phyloP scores from a whole-genome alignment of 257 asterid genomes.

The Fraxinus pennsylvanica region DNA sequence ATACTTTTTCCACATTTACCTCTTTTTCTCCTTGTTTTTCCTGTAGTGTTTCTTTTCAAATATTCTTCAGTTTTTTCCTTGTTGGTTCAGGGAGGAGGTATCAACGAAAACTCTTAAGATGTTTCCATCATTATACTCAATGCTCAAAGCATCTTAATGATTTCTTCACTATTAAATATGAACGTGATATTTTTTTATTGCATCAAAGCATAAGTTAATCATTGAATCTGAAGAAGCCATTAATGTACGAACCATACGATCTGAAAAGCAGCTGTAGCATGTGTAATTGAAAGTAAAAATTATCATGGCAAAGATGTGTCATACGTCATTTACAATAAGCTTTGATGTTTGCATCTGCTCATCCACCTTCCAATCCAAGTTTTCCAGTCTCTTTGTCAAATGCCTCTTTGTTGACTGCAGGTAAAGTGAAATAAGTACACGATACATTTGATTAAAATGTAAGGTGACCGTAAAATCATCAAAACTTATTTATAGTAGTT shows the following conservation, averaged over 20 bases:
- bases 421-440: slow-evolving; percentile 18
- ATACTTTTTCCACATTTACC: background rate
- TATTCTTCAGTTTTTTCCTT: background rate
- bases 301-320: slow-evolving; percentile 27
- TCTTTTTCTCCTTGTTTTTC: background rate
- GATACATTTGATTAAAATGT: background rate
- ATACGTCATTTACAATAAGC: slow-evolving; percentile 63
- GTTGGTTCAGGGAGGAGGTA: background rate
- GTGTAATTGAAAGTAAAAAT: slow-evolving; percentile 7
- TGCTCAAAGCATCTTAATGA: slow-evolving; percentile 3
- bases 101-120: background rate
- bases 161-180: slow-evolving; percentile 13
- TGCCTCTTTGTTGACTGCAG: slow-evolving; percentile 72
- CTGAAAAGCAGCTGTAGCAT: slow-evolving; percentile 14
- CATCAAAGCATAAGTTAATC: slow-evolving; percentile 4
- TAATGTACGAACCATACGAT: background rate
- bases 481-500: slow-evolving; percentile 13
- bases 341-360: slow-evolving; percentile 69
- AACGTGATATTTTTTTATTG: background rate
- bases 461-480: slow-evolving; percentile 10
- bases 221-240: background rate
- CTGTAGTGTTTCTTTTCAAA: background rate
- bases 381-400: slow-evolving; percentile 68
- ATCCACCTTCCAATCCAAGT: slow-evolving; percentile 74
- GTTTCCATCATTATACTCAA: background rate